phyloP scores from a whole-genome alignment of 768 basidiomycete genomes.

The Tulasnella sp. region DNA sequence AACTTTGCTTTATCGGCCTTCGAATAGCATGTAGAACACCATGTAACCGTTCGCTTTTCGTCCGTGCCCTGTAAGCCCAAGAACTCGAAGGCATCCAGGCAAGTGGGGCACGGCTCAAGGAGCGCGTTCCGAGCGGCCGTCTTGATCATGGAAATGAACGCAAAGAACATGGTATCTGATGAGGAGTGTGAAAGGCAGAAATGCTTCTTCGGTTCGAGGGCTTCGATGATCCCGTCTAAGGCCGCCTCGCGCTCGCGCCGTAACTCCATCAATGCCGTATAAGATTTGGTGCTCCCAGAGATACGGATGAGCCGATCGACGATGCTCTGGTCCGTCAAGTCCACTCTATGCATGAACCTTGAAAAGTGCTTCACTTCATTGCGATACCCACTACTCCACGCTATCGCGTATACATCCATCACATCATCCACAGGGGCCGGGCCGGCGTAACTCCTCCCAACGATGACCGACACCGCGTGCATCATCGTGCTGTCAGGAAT shows the following conservation, averaged over 20 bases:
- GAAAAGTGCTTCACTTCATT: slow-evolving; percentile 6
- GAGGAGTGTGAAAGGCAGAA: not conserved
- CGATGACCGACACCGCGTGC: not conserved
- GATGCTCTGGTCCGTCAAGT: not conserved
- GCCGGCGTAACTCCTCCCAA: not conserved
- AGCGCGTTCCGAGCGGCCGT: not conserved
- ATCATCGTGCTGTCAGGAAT: not conserved
- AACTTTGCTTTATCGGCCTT: not conserved
- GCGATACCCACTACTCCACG: not conserved
- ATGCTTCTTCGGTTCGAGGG: not conserved
- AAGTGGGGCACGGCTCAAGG: not conserved
- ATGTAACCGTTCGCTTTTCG: not conserved
- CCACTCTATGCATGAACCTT: not conserved
- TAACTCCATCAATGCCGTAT: not conserved
- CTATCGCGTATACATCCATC: not conserved
- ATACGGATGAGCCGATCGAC: not conserved
- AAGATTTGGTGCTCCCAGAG: slow-evolving; percentile 7
- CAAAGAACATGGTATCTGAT: not conserved
- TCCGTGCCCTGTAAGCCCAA: not conserved
- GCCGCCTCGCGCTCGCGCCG: not conserved
- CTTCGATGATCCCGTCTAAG: slow-evolving; percentile 7
- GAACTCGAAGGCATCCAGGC: not conserved
- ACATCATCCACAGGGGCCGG: not conserved
- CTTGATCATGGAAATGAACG: not conserved
- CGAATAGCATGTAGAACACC: not conserved